Conservation (phyloP, 345 rosid genomes). For the Eucalyptus shirleyi region DNA sequence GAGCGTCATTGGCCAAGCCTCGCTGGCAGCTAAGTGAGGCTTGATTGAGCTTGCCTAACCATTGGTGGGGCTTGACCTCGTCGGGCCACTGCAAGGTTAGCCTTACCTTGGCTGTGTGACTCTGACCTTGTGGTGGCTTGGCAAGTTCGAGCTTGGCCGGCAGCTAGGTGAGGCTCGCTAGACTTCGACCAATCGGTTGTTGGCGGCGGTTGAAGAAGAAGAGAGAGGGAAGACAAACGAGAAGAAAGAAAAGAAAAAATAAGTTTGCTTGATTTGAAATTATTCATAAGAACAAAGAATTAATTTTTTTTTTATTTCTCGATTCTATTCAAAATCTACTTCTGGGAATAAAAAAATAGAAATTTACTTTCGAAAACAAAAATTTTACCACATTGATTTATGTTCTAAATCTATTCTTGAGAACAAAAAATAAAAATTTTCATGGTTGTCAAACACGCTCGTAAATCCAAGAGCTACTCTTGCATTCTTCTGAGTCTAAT, state of each 20-base stretch:
- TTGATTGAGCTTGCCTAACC: rapidly evolving
- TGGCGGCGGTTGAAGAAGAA: rapidly evolving
- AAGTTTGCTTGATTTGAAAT: too few relatives aligned
- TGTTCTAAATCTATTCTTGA: rapidly evolving
- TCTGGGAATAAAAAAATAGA: rapidly evolving
- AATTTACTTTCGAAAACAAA: rapidly evolving
- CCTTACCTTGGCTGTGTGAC: too few relatives aligned
- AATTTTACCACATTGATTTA: too few relatives aligned
- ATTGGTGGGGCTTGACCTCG: rapidly evolving
- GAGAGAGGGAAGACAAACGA: too few relatives aligned
- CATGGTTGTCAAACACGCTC: rapidly evolving
- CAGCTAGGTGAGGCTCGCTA: rapidly evolving
- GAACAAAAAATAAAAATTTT: too few relatives aligned
- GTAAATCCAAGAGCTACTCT: background rate
- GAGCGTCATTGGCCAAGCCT: too few relatives aligned
- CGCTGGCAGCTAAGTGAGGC: rapidly evolving
- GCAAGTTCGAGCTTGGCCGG: rapidly evolving
- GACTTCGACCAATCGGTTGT: rapidly evolving
- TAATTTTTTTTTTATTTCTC: too few relatives aligned
- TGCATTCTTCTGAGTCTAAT: background rate
- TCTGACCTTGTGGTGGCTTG: rapidly evolving
- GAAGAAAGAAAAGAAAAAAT: too few relatives aligned
- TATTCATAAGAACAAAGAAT: rapidly evolving
- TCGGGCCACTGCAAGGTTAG: rapidly evolving
- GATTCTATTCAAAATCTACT: rapidly evolving